phyloP scores from a whole-genome alignment of 345 rosid species.

The Bruguiera gymnorhiza region DNA sequence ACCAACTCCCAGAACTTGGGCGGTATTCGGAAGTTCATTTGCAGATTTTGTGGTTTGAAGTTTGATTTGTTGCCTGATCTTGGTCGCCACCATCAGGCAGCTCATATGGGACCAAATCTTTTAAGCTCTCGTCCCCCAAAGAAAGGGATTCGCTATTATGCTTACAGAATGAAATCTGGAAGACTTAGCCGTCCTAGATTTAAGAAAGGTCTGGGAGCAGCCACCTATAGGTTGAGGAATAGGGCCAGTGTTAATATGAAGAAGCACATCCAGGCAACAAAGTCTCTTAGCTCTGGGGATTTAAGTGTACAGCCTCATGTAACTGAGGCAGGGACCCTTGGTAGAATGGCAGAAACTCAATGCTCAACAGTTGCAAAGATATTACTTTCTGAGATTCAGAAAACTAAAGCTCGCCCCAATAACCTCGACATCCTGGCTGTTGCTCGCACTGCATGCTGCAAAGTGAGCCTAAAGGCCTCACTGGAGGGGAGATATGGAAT shows the following conservation, averaged over 20 bases:
- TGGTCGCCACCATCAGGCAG: conserved; percentile 99
- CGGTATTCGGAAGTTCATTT: conserved; percentile 51
- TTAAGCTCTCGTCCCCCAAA: conserved; percentile 58
- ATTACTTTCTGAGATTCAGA: conserved; percentile 60
- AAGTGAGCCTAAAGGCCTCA: conserved; percentile 62
- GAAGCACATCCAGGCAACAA: conserved; percentile 72
- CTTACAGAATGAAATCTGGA: conserved; percentile 80
- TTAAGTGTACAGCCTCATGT: conserved; percentile 35
- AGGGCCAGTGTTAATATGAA: conserved; percentile 60
- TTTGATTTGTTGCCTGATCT: conserved; percentile 94
- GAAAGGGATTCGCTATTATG: conserved; percentile 66
- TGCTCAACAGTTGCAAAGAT: conserved; percentile 68
- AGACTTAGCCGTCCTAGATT: conserved; percentile 83
- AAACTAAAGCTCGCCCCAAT: conserved; percentile 80
- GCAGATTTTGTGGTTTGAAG: conserved; percentile 86
- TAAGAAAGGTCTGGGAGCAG: conserved; percentile 79
- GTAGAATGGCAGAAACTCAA: conserved; percentile 55
- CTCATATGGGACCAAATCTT: conserved; percentile 74
- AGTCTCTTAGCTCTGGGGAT: conserved; percentile 39
- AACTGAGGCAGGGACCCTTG: conserved; percentile 36
- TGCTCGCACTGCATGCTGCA: conserved; percentile 86
- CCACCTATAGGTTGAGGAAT: conserved; percentile 73
- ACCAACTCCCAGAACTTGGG: conserved; percentile 44
- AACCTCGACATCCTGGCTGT: conserved; percentile 71
- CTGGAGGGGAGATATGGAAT: conserved; percentile 70